Evolutionary conservation across 331 rosid genomes (phyloP), one percentile per base, ranked within the genome.

Genomic region (Erythrophleum ivorense): DNA sequence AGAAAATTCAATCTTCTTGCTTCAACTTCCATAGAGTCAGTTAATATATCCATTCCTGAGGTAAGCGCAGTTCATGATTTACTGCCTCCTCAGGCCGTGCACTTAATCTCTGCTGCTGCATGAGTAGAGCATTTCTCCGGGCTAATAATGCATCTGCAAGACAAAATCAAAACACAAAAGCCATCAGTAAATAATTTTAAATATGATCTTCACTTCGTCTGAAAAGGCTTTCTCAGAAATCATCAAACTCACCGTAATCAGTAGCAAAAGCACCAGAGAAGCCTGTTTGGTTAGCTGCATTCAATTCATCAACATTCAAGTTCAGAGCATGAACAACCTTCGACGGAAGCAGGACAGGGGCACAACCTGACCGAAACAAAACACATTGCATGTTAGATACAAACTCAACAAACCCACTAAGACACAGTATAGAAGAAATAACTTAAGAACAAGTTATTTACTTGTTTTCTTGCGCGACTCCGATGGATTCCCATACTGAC

Each of bases 21-120:
- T 38, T 45, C 3, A 60, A 77, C 18, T 36, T 36, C 40, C 40
- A 36, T 36, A 36, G 2, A 36, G 2, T 36, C 40, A 0, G 71
- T 95, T 60, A 71, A n/a, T 71, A 95, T 4, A 97, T 93, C 99
- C 99, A 95, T 24, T 95, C 97, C 63, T 87, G 93, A 8, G 99
- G 99, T 18, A 95, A 72, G 60, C 90, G 84, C n/a, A 77, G 18
- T 73, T 93, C 99, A 40, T 84, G 86, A 60, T 75, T 89, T 1
- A 83, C 82, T 3, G 89, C 80, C 46, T 81, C 98, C 7, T 87
- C 92, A 10, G 83, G 34, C 81, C 86, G 75, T 19, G 84, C 4
- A 40, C 77, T 83, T 9, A 88, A 29, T 41, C 68, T 84, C 45
- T 84, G 88, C 29, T 79, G 88, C 36, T 84, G 86, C 81, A 87